These are phyloP conservation scores for Mortierella hygrophila DNA, from an alignment of 192 early-diverging fungal genomes.

Conservation along the genomic window DNA sequence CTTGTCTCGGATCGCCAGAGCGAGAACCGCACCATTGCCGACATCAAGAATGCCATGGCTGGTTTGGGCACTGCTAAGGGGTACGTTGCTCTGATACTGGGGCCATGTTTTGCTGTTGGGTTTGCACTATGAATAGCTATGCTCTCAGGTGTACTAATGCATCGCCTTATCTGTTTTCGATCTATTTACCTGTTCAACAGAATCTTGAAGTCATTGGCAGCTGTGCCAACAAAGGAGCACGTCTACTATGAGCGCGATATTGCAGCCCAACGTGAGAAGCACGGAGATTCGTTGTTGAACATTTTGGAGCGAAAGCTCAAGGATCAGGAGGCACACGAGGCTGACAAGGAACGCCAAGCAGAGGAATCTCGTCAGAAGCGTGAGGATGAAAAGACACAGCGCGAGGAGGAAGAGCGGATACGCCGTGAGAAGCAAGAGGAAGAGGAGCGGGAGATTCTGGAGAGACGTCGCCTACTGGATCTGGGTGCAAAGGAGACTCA, in stretches of 20 bases:
- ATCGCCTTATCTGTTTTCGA: neutral
- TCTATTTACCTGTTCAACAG: slow-evolving; percentile 12
- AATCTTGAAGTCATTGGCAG: slow-evolving; percentile 59
- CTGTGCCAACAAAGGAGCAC: slow-evolving; percentile 56
- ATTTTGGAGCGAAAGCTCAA: slow-evolving; percentile 67
- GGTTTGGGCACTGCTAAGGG: slow-evolving; percentile 67
- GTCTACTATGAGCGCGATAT: slow-evolving; percentile 74
- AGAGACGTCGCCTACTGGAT: slow-evolving; percentile 54
- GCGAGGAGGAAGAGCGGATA: slow-evolving; percentile 51
- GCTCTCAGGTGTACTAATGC: slow-evolving; percentile 5
- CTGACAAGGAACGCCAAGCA: slow-evolving; percentile 60
- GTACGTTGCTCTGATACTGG: slow-evolving; percentile 13
- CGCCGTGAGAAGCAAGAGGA: slow-evolving; percentile 35
- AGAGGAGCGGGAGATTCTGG: slow-evolving; percentile 63
- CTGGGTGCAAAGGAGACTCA: slow-evolving; percentile 45
- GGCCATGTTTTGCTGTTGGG: slow-evolving; percentile 30
- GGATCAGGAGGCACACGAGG: slow-evolving; percentile 73
- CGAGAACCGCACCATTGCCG: slow-evolving; percentile 69
- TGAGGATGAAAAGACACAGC: slow-evolving; percentile 62
- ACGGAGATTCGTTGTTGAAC: slow-evolving; percentile 69
- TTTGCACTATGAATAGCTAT: neutral
- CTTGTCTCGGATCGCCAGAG: slow-evolving; percentile 79
- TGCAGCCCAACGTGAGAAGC: slow-evolving; percentile 70
- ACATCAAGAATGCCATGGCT: slow-evolving; percentile 68
- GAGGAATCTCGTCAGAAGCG: slow-evolving; percentile 68